phyloP scores from a whole-genome alignment of 1,139 yeast species.

The Geotrichum macrosporum region DNA sequence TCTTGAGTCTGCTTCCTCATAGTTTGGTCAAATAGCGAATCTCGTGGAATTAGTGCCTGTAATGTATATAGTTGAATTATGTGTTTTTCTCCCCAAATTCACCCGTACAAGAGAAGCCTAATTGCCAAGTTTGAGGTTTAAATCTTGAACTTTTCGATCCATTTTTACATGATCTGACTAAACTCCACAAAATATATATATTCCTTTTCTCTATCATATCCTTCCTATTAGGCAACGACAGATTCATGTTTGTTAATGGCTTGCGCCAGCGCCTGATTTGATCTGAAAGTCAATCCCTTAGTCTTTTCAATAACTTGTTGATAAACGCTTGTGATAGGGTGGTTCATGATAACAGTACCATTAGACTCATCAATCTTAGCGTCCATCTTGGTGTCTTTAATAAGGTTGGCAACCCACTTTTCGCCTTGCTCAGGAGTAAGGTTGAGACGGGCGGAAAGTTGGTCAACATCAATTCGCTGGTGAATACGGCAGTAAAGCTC shows the following conservation, averaged over 20 bases:
- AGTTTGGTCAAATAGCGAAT: too few relatives aligned
- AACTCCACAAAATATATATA: conserved; percentile 1
- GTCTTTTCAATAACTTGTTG: conserved; percentile 59
- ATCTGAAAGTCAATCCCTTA: conserved; percentile 54
- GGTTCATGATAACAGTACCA: conserved; percentile 47
- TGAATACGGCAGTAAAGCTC: conserved; percentile 55
- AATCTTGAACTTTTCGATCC: too few relatives aligned
- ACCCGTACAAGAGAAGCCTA: too few relatives aligned
- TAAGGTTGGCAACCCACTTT: conserved; percentile 48
- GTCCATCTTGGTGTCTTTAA: conserved; percentile 48
- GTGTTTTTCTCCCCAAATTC: too few relatives aligned
- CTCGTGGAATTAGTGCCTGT: conserved; percentile 4
- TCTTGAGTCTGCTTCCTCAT: not conserved
- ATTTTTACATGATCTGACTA: not conserved
- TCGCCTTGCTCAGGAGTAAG: conserved; percentile 46
- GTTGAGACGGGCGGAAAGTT: conserved; percentile 44
- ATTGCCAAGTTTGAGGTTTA: too few relatives aligned
- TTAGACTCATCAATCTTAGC: conserved; percentile 49
- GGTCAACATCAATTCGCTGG: conserved; percentile 45
- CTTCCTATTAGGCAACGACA: conserved; percentile 18
- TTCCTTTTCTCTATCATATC: not conserved
- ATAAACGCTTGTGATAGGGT: conserved; percentile 46
- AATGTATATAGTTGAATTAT: conserved; percentile 10
- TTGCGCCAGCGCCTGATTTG: conserved; percentile 48
- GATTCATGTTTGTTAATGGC: conserved; percentile 31